Evolutionary conservation across 352 stramenopile species (phyloP), one percentile per base, ranked within the genome.

Genomic region (Phytophthora citrophthora): DNA sequence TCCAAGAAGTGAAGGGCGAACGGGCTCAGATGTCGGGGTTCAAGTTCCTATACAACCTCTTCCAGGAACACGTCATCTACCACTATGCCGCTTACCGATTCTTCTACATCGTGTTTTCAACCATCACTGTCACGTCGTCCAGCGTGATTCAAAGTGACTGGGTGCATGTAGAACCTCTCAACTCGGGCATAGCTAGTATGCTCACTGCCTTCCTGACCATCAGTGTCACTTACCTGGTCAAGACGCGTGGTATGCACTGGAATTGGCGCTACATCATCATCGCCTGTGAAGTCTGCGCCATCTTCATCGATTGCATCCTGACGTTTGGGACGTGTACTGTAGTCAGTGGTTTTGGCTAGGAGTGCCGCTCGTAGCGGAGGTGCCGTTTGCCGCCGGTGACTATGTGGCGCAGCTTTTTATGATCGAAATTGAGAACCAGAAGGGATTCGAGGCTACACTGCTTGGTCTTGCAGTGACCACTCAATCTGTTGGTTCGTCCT

Each of bases 341-440:
- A 81, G 66, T 38, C 79, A 86, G 38, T 89, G 79, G 74, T 83
- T 89, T 56, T 88, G 72, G 73, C 58, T 85, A 9, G 79, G 79
- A 20, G 67, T 84, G 29, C 73, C 79, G 11, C 54, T 88, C 10
- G 56, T 83, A 29, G 72, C 74, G 4, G 55, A 75, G 6, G 50
- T 86, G 7, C 77, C 76, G 31, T 64, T 54, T 44, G 67, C 65
- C 12, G 63, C 67, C 3, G 64, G 50, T 1, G 60, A 72, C 54
- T 79, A 72, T 27, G 58, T 88, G 31, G 51, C 55, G 10, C 58
- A 69, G n/a, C 54, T 83, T 6, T 80, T 83, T 23, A 75, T 81
- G 39, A 52, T 88, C 12, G 76, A 89, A 40, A 47, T 89, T 29
- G 57, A 64, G 16, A 72, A 70, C 23, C 38, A 70, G 13, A 45